Conservation (phyloP, 345 rosid species). For the Acer yangbiense region DNA sequence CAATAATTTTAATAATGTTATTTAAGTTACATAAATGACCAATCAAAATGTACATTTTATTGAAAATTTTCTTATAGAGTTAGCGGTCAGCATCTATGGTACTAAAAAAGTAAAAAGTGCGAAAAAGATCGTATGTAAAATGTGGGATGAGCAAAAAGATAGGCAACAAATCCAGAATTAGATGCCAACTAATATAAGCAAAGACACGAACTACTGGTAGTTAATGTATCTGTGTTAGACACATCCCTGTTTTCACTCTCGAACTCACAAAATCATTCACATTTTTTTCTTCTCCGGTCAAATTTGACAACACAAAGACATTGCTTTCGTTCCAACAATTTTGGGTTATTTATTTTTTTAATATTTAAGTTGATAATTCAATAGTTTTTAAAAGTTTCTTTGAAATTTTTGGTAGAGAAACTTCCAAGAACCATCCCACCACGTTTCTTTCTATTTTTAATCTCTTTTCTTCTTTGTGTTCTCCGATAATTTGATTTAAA, state of each 20-base stretch:
- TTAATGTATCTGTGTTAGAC: neutral
- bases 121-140: no score
- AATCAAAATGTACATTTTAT: no score
- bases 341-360: neutral
- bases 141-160: no score
- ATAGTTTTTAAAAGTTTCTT: neutral
- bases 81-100: no score
- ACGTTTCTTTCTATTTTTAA: neutral
- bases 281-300: neutral
- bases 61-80: no score
- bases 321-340: neutral
- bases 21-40: no score
- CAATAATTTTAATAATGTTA: no score
- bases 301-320: neutral
- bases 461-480: neutral
- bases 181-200: neutral
- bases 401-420: constrained; percentile 4
- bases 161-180: neutral
- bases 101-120: no score
- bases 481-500: neutral
- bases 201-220: neutral
- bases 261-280: neutral
- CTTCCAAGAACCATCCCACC: constrained; percentile 17
- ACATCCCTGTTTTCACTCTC: neutral
- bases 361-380: neutral